Conservation (phyloP, 352 stramenopile genomes). For the Achlya hypogyna region DNA sequence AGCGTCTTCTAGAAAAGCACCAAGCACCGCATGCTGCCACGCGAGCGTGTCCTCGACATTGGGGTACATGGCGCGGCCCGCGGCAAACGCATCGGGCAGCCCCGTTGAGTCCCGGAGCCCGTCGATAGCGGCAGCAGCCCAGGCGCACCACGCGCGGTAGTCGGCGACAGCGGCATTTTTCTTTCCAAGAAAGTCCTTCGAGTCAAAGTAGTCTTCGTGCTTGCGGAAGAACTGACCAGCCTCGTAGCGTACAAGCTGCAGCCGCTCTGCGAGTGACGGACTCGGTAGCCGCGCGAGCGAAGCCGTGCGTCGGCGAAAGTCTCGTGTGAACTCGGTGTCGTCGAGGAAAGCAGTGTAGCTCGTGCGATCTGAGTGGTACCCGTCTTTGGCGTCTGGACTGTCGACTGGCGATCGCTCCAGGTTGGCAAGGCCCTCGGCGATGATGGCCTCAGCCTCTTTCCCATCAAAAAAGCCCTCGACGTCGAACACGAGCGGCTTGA, state of each 20-base stretch:
- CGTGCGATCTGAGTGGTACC: conserved; percentile 52
- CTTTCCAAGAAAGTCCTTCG: conserved; percentile 47
- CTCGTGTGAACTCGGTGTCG: conserved; percentile 51
- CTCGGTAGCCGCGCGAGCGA: conserved; percentile 41
- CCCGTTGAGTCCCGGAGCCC: conserved; percentile 5
- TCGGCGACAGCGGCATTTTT: conserved; percentile 31
- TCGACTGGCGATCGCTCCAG: conserved; percentile 51
- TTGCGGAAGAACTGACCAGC: conserved; percentile 64
- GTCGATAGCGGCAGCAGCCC: conserved; percentile 33
- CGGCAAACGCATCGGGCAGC: conserved; percentile 30
- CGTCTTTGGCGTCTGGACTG: conserved; percentile 40
- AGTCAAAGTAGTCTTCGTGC: conserved; percentile 71
- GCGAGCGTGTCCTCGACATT: conserved; percentile 31
- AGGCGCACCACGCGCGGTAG: conserved; percentile 39
- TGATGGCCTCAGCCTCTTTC: conserved; percentile 48
- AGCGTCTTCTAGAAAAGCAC: conserved; percentile 44
- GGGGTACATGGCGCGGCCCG: conserved; percentile 36
- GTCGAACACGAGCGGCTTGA: conserved; percentile 52
- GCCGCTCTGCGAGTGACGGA: conserved; percentile 35
- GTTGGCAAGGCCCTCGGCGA: conserved; percentile 34
- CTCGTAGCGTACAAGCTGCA: conserved; percentile 66
- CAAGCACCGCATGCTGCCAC: conserved; percentile 46
- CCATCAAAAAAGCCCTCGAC: conserved; percentile 52
- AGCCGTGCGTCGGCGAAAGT: conserved; percentile 43
- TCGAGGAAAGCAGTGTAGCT: conserved; percentile 62